Evolutionary conservation across 2,329 filamentous ascomycete species (phyloP).

Genomic region (Dactylonectria macrodidyma): DNA sequence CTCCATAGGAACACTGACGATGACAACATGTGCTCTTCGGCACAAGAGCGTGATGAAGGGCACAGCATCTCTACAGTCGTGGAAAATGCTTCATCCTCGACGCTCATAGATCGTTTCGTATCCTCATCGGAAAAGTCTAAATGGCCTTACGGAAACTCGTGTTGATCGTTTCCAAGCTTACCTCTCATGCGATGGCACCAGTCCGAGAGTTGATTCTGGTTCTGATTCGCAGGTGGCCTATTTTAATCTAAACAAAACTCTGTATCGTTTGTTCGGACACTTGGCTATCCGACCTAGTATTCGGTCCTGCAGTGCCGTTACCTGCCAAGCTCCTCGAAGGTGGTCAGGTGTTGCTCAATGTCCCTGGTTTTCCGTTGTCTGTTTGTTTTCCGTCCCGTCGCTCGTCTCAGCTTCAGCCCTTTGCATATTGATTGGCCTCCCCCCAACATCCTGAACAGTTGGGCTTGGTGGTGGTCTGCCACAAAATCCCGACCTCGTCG

Average conservation of each 20-base stretch:
- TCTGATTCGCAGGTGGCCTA: not conserved
- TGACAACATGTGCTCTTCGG: slow-evolving; percentile 1
- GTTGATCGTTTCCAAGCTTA: slow-evolving; percentile 18
- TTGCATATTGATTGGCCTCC: slow-evolving; percentile 7
- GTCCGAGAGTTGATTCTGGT: not conserved
- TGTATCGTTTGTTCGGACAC: not conserved
- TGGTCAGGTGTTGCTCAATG: not conserved
- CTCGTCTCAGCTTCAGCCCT: slow-evolving; percentile 13
- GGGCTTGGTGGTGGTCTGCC: slow-evolving; percentile 1
- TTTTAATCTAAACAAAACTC: not conserved
- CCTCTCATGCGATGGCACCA: not conserved
- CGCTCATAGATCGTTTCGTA: slow-evolving; percentile 13
- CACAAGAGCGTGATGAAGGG: not conserved
- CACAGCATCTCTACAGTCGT: slow-evolving; percentile 17
- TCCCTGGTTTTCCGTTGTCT: not conserved
- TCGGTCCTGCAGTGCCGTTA: not conserved
- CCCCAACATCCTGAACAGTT: slow-evolving; percentile 1
- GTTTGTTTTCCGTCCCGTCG: slow-evolving; percentile 5
- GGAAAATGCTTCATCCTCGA: slow-evolving; percentile 17
- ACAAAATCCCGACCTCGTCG: slow-evolving; percentile 3
- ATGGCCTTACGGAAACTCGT: slow-evolving; percentile 23
- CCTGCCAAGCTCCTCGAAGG: not conserved
- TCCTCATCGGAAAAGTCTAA: slow-evolving; percentile 25
- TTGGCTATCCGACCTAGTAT: not conserved
- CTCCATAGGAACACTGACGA: not conserved